A percentile compares a stretch with the other conserved stretches of the same genome.
Conservation (phyloP, 2,329 filamentous ascomycete genomes). For the Arthrinium puccinioides region DNA sequence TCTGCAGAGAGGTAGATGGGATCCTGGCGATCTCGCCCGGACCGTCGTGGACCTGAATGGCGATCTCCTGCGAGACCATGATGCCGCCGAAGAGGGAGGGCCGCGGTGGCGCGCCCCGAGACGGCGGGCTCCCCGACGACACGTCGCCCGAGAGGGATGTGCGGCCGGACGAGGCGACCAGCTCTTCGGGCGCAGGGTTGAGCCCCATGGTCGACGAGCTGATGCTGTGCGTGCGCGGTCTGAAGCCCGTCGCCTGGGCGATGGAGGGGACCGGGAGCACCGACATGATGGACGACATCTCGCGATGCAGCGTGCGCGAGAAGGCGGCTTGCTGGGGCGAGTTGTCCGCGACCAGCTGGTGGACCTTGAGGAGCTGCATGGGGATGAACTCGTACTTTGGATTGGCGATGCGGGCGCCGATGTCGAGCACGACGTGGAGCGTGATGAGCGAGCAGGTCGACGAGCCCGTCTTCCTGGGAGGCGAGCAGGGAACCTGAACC, state of each 20-base stretch:
- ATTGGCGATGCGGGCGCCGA: constrained; percentile 47
- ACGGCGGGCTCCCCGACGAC: constrained; percentile 16
- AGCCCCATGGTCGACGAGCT: not conserved
- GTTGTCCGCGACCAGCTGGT: constrained; percentile 53
- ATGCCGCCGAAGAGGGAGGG: constrained; percentile 42
- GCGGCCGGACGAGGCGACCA: constrained; percentile 3
- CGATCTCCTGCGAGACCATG: constrained; percentile 54
- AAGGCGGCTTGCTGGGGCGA: constrained; percentile 52
- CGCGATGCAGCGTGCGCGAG: constrained; percentile 50
- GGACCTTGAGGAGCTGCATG: constrained; percentile 57
- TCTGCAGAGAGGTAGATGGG: too few relatives aligned
- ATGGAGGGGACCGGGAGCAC: constrained; percentile 21
- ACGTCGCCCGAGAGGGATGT: constrained; percentile 15
- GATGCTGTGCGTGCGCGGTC: not conserved
- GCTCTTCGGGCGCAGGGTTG: not conserved
- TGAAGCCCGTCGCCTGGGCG: constrained; percentile 20
- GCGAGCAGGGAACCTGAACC: constrained; percentile 29
- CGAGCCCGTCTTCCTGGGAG: constrained; percentile 1
- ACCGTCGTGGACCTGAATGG: not conserved
- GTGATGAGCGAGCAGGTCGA: constrained; percentile 34
- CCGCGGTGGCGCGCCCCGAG: not conserved
- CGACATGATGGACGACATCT: constrained; percentile 34
- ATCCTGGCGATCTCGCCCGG: too few relatives aligned
- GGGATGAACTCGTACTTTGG: constrained; percentile 52
- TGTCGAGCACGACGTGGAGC: constrained; percentile 55